These are phyloP conservation scores for Trypanosoma platydactyli DNA, from an alignment of 208 protist genomes.

Conservation along the genomic window DNA sequence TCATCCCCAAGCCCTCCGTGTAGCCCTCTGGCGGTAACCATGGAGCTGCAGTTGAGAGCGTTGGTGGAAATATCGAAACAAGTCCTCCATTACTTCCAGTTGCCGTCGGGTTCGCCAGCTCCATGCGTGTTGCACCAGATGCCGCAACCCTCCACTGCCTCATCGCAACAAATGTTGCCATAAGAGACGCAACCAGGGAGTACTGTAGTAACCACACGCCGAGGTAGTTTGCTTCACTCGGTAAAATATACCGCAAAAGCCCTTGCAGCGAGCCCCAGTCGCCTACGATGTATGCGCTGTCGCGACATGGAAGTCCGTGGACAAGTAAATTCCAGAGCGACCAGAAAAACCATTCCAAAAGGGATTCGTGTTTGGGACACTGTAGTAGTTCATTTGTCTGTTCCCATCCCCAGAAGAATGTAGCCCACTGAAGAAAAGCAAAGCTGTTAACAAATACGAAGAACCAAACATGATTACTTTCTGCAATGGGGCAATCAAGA, in stretches of 20 bases:
- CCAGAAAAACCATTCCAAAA: slow-evolving; percentile 8
- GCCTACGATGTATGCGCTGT: slow-evolving; percentile 25
- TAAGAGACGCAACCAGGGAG: slow-evolving; percentile 31
- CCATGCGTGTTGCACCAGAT: slow-evolving; percentile 54
- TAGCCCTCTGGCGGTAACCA: slow-evolving; percentile 39
- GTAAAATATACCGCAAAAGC: slow-evolving; percentile 39
- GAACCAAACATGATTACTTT: slow-evolving; percentile 63
- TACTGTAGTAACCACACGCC: slow-evolving; percentile 72
- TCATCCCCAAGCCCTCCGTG: slow-evolving; percentile 8
- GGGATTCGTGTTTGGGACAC: slow-evolving; percentile 14
- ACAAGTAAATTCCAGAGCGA: slow-evolving; percentile 36
- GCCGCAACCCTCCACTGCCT: slow-evolving; percentile 58
- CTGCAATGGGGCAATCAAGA: slow-evolving; percentile 67
- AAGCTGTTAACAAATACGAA: slow-evolving; percentile 56
- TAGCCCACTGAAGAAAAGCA: slow-evolving; percentile 40
- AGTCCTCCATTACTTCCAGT: slow-evolving; percentile 56
- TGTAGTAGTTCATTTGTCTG: slow-evolving; percentile 35
- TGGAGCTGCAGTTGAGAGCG: slow-evolving; percentile 31
- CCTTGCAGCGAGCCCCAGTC: slow-evolving; percentile 6
- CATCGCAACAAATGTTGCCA: slow-evolving; percentile 21
- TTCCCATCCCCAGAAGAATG: slow-evolving; percentile 49
- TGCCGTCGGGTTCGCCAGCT: slow-evolving; percentile 76
- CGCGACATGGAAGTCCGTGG: slow-evolving; percentile 57
- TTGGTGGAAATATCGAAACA: slow-evolving; percentile 57
- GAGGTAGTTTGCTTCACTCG: slow-evolving; percentile 39